Evolutionary conservation across 1,284 basidiomycete species (phyloP), one percentile per base, ranked within the genome.

Genomic region (Porogramme epimiltina): DNA sequence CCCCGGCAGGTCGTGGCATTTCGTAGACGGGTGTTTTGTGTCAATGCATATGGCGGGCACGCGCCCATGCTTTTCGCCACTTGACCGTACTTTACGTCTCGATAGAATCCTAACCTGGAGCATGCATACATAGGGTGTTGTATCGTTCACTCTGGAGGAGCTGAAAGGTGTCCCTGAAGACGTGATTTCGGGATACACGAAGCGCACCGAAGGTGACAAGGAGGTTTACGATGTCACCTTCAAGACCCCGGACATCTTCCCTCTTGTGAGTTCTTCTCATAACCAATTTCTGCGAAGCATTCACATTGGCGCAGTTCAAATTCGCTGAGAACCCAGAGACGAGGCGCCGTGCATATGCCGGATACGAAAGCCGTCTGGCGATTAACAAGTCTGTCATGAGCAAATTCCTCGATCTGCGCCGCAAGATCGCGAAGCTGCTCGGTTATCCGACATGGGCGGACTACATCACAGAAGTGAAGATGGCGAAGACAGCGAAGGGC

Each of bases 361-460:
- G 81, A 3, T 82, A 81, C 59, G 91, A 93, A 61, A 76, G 73
- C 38, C 78, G 89, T 39, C 74, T 92, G 1, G 72, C 72, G 13
- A 72, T 84, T 62, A 94, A 93, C 59, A 83, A 82, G 11, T 87
- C 84, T 2, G 66, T 91, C 24, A 74, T 93, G 48, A 73, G 77
- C 58, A 84, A 80, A 58, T 81, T 81, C 24, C 76, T 93, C 42
- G 79, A 77, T 41, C 73, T 93, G 2, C 85, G 91, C 42, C 82
- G 84, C 19, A 68, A 84, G 63, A 86, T 90, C 48, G 82, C 87
- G 1, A 70, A 71, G 23, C 63, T 93, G 3, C 73, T 93, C 15
- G 81, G 80, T 4, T 93, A 93, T 60, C 67, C 81, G n/a, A 91
- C 82, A 16, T 92, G 89, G 85, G 90, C 89, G 1, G 89, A 90